Evolutionary conservation across 179 eudicot species (phyloP), one percentile per base, ranked within the genome.

Genomic region (Heliamphora pulchella): DNA sequence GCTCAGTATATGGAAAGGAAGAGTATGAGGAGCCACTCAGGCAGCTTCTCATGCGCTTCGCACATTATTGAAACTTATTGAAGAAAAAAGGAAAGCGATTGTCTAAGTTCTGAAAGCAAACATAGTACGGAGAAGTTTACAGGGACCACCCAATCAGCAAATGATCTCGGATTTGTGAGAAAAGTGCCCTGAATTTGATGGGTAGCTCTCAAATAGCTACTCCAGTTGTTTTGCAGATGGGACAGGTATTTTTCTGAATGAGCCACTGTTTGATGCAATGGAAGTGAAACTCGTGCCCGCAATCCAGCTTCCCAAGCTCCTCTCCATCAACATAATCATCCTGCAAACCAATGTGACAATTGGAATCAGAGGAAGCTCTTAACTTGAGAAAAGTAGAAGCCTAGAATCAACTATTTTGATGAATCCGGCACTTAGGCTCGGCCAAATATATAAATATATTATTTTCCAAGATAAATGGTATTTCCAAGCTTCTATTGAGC

Each of bases 251-350:
- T 47, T 86, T 82, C 75, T 22, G 41, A 8, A 6, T 4, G 31
- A 85, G 78, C 87, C 87, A 85, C 18, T 13, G 14, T 72, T 74
- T 80, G 44, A 85, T 77, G 83, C 87, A 85, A 0, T 78, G 54
- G 41, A 69, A 82, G 57, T 85, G 85, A 50, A 85, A 85, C 0
- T 55, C 78, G 59, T 85, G 85, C 44, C 63, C 57, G 31, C 87
- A 85, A 2, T 50, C 75, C 18, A 85, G 44, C 41, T 59, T 76
- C 8, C 84, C 84, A 3, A 78, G 39, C 31, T 78, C 54, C 7
- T 81, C 48, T 41, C 76, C 80, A 0, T 72, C 20, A 48, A 65
- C 41, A 63, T 68, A 81, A 4, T 74, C 82, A 2, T 84, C 86
- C 86, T 78, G 80, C 59, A 31, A 31, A 63, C 11, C n/a, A 8